Conservation (phyloP, 257 asterid species). For the Fraxinus pennsylvanica region DNA sequence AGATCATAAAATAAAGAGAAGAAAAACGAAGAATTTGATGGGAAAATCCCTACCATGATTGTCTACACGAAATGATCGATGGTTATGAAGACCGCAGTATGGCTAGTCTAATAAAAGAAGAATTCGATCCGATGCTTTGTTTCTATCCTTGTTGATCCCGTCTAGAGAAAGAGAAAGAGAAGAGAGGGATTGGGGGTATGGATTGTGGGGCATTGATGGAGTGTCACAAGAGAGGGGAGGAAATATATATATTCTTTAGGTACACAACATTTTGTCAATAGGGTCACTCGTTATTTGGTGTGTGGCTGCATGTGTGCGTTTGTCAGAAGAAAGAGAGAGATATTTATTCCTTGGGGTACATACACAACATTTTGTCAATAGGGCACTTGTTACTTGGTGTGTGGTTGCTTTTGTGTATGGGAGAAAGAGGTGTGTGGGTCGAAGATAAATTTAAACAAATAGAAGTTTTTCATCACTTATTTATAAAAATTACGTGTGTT, state of each 20-base stretch:
- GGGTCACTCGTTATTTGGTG: constrained; percentile 26
- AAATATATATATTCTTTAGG: constrained; percentile 18
- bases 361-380: constrained; percentile 33
- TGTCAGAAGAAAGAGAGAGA: neutral
- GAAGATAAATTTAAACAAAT: too few species aligned
- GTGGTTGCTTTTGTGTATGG: neutral
- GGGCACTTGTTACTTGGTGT: constrained; percentile 25
- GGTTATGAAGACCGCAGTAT: neutral
- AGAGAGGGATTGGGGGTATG: constrained; percentile 52
- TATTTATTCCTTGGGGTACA: constrained; percentile 24
- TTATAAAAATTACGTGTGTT: neutral
- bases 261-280: constrained; percentile 31
- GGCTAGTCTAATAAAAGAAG: constrained; percentile 1
- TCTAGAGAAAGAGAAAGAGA: constrained; percentile 41
- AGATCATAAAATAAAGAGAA: constrained; percentile 13
- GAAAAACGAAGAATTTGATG: constrained; percentile 4
- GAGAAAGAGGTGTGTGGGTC: neutral
- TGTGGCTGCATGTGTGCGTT: neutral
- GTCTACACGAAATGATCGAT: constrained; percentile 5
- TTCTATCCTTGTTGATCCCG: neutral
- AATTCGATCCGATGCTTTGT: neutral
- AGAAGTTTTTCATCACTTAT: too few species aligned
- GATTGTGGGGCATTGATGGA: constrained; percentile 59
- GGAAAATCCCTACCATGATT: constrained; percentile 52
- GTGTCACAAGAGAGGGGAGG: constrained; percentile 39